Conservation (phyloP, 306 rosid species). For the Cicer pinnatifidum region DNA sequence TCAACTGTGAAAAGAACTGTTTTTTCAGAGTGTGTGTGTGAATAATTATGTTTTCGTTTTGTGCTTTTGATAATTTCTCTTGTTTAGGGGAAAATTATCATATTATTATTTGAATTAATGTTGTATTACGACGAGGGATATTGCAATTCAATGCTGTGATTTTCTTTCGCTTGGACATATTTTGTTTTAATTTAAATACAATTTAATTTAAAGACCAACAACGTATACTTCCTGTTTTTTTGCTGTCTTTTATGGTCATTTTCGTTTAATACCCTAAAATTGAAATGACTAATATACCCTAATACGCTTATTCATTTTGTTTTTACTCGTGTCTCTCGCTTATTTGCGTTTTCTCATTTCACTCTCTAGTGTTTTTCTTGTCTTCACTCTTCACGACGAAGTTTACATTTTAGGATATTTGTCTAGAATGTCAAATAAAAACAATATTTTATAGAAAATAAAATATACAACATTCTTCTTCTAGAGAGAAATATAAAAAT, state of each 20-base stretch:
- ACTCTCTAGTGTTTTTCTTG: not conserved
- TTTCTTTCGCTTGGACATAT: conserved; percentile 26
- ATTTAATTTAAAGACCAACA: conserved; percentile 33
- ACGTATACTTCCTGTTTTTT: conserved; percentile 47
- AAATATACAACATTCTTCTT: too few species aligned
- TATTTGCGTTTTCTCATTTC: not conserved
- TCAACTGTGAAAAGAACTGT: conserved; percentile 51
- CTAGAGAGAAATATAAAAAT: too few species aligned
- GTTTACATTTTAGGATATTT: not conserved
- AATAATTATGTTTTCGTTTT: conserved; percentile 28
- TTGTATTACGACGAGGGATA: not conserved
- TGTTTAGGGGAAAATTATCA: conserved; percentile 17
- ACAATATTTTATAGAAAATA: too few species aligned
- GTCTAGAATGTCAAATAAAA: too few species aligned
- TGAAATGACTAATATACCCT: conserved; percentile 50
- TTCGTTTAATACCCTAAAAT: conserved; percentile 14
- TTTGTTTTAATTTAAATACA: conserved; percentile 34
- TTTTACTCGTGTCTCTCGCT: not conserved
- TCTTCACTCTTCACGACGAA: not conserved
- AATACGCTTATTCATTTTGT: not conserved
- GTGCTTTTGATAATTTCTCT: conserved; percentile 19
- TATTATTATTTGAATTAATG: not conserved
- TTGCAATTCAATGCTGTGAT: conserved; percentile 18
- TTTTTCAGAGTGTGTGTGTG: conserved; percentile 38
- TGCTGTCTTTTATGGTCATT: conserved; percentile 51